Evolutionary conservation across 208 protist species (phyloP).

Genomic region (Acanthamoeba sp.): DNA sequence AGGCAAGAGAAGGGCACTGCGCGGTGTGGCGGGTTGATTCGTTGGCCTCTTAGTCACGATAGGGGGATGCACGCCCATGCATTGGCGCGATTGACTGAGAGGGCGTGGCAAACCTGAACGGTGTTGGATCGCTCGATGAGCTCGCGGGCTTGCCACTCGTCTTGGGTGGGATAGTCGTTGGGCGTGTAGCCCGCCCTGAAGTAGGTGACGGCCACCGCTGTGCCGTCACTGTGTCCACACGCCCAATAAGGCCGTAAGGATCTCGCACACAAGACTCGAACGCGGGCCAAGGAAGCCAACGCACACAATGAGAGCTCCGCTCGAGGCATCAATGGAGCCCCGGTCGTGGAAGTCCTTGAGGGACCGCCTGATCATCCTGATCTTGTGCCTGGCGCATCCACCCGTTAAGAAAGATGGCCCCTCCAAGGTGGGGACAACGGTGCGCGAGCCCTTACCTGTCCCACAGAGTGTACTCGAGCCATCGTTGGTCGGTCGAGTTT

Average conservation of each 20-base stretch:
- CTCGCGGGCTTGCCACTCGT: slow-evolving; percentile 91
- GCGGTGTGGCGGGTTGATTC: slow-evolving; percentile 90
- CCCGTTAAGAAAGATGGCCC: not conserved
- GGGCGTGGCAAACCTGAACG: slow-evolving; percentile 13
- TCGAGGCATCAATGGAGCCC: slow-evolving; percentile 81
- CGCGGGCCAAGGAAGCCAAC: not conserved
- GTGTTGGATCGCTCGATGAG: slow-evolving; percentile 91
- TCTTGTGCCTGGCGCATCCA: slow-evolving; percentile 80
- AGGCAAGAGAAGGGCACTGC: slow-evolving; percentile 96
- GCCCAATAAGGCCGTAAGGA: too few relatives aligned
- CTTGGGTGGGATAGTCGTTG: slow-evolving; percentile 91
- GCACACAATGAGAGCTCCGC: slow-evolving; percentile 17
- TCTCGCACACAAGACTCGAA: not conserved
- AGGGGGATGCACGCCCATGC: too few relatives aligned
- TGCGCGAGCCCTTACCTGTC: slow-evolving; percentile 59
- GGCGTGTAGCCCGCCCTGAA: slow-evolving; percentile 95
- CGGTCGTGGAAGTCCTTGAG: slow-evolving; percentile 88
- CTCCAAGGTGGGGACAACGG: not conserved
- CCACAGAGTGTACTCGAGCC: slow-evolving; percentile 91
- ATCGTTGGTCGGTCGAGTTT: slow-evolving; percentile 96
- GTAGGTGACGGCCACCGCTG: slow-evolving; percentile 93
- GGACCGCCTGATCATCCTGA: slow-evolving; percentile 92
- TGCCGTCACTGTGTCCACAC: slow-evolving; percentile 75
- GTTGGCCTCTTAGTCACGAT: slow-evolving; percentile 89
- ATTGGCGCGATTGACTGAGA: too few relatives aligned